These are phyloP conservation scores for Meyerozyma elateridarum DNA, from an alignment of 1,139 yeast species.

Conservation along the genomic window DNA sequence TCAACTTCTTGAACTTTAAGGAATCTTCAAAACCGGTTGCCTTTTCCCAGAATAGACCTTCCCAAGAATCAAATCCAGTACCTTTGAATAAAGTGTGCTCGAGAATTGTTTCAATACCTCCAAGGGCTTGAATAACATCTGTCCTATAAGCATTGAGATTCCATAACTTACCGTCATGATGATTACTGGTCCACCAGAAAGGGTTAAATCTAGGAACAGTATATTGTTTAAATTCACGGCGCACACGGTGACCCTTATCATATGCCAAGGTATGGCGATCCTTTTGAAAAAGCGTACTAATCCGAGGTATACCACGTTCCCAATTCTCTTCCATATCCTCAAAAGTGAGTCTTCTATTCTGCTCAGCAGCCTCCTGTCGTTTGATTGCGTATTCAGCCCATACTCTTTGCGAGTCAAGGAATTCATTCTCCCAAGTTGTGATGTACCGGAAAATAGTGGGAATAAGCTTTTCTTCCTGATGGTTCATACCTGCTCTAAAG, in stretches of 20 bases:
- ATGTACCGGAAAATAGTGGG: conserved; percentile 93
- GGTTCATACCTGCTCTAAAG: conserved; percentile 91
- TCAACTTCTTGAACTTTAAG: conserved; percentile 85
- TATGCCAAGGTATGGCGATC: conserved; percentile 93
- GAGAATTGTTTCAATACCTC: conserved; percentile 93
- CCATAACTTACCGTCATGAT: conserved; percentile 97
- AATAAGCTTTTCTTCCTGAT: conserved; percentile 71
- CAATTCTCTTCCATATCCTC: conserved; percentile 93
- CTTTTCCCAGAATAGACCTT: conserved; percentile 97
- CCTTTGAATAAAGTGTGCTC: conserved; percentile 95
- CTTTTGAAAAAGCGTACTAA: conserved; percentile 89
- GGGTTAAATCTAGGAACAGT: conserved; percentile 73
- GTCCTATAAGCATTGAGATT: conserved; percentile 88
- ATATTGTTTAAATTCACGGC: conserved; percentile 74
- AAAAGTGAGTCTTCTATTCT: conserved; percentile 79
- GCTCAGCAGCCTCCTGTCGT: conserved; percentile 81
- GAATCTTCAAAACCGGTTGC: conserved; percentile 97
- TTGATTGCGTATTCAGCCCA: conserved; percentile 97
- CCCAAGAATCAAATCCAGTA: conserved; percentile 98
- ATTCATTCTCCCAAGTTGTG: conserved; percentile 96
- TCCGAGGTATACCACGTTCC: conserved; percentile 97
- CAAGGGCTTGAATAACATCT: conserved; percentile 94
- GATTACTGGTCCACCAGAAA: conserved; percentile 94
- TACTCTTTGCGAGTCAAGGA: conserved; percentile 87
- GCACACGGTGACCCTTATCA: conserved; percentile 87